Conservation (phyloP, 2,329 filamentous ascomycete genomes). For the Samsoniella hepiali region DNA sequence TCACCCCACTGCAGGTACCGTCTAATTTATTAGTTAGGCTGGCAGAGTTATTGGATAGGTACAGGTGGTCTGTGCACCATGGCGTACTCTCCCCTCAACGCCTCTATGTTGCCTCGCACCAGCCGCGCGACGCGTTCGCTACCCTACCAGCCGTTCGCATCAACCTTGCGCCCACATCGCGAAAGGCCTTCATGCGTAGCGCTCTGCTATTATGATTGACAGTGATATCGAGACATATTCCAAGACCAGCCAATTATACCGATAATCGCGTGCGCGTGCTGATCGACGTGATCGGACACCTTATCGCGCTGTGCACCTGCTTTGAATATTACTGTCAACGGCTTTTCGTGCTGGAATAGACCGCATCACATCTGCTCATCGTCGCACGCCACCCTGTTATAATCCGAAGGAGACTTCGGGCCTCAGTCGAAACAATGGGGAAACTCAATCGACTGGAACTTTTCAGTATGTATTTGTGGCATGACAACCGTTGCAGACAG, state of each 20-base stretch:
- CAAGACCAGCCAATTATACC: neutral
- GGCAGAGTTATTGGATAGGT: neutral
- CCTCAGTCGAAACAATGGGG: slow-evolving; percentile 65
- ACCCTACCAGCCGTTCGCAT: neutral
- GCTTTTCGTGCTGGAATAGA: neutral
- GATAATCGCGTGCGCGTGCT: neutral
- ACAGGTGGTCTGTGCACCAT: slow-evolving; percentile 15
- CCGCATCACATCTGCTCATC: neutral
- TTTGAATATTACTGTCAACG: slow-evolving; percentile 10
- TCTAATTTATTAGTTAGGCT: neutral
- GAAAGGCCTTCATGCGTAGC: neutral
- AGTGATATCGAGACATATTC: neutral
- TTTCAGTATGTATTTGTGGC: slow-evolving; percentile 63
- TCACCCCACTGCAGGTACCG: no score
- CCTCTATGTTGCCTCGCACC: neutral
- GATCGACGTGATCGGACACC: neutral
- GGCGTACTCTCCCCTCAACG: slow-evolving; percentile 8
- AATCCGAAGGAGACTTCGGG: neutral
- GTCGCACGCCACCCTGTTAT: neutral
- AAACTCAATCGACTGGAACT: slow-evolving; percentile 94
- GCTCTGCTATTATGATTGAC: slow-evolving; percentile 56
- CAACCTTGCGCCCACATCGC: slow-evolving; percentile 7
- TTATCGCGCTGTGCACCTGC: neutral
- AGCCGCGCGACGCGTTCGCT: slow-evolving; percentile 17
- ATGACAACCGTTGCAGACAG: neutral